phyloP scores from a whole-genome alignment of 140 eudicot species.

The Stevia rebaudiana region DNA sequence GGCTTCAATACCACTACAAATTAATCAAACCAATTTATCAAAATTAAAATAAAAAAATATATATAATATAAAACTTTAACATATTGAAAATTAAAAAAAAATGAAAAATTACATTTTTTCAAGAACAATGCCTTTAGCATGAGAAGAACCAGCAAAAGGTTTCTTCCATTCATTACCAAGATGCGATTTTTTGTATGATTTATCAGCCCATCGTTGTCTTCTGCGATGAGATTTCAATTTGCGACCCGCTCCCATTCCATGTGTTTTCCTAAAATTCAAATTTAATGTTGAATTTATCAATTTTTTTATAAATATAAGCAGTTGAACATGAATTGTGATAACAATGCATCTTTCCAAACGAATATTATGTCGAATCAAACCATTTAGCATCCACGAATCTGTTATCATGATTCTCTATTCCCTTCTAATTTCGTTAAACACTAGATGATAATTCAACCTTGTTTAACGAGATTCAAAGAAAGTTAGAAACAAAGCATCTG shows the following conservation, averaged over 20 bases:
- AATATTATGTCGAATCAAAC: too few species aligned
- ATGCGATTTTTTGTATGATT: conserved; percentile 53
- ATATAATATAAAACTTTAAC: too few species aligned
- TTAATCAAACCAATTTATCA: not conserved
- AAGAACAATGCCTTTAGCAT: conserved; percentile 55
- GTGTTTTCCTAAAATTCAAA: conserved; percentile 18
- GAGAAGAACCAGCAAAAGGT: conserved; percentile 60
- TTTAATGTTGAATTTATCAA: not conserved
- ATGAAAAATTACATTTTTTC: conserved; percentile 41
- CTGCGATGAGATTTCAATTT: conserved; percentile 39
- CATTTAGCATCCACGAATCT: too few species aligned
- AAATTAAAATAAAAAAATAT: not conserved
- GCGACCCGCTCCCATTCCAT: conserved; percentile 51
- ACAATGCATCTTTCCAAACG: too few species aligned
- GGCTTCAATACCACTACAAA: conserved; percentile 60
- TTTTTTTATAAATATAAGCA: not conserved
- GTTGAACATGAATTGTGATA: not conserved
- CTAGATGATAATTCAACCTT: not conserved
- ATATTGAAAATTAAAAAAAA: not conserved
- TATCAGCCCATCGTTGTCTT: conserved; percentile 37
- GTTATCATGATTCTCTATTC: too few species aligned
- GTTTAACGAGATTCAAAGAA: not conserved
- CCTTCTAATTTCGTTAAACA: too few species aligned
- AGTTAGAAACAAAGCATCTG: not conserved
- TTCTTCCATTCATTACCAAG: conserved; percentile 66